Evolutionary conservation across 306 rosid genomes (phyloP), one percentile per base, ranked within the genome.

Genomic region (Arachis stenosperma): DNA sequence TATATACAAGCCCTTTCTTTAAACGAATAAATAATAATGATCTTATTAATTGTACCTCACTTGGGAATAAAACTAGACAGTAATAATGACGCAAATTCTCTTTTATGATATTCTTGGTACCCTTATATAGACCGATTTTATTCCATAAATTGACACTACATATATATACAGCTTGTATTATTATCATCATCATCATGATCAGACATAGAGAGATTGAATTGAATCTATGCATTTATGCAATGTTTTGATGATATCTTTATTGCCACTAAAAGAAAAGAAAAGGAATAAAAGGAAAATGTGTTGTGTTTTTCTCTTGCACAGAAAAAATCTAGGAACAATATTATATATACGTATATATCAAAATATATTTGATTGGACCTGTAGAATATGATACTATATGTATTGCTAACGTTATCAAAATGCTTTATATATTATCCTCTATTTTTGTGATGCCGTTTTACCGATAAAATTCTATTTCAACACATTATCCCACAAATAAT

Each of bases 41-140:
- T 37, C 50, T 57, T 67, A 59, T 57, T 67, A 59, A 78, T 33
- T 52, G 14, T 6, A 66, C 75, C 75, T 79, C 81, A 62, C 9
- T 4, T 8, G 27, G 27, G 84, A 67, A 75, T 71, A 48, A 41
- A 1, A 75, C 61, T 48, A 50, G 2, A 41, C 40, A 60, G 70
- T 59, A 39, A 70, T 59, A 39, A 70, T 60, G 57, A 54, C 6
- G 61, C 47, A 57, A 61, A 44, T 55, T 67, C 40, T 76, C 46
- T 54, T 65, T 15, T 57, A 9, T 70, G 9, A 62, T 75, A 65
- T 59, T 71, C 70, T 65, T 44, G 36, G 58, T 53, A 66, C 48
- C 15, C 46, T 52, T n/a, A 22, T 22, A 22, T 0, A 14, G 27
- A 17, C 69, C 57, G 43, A 58, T 66, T 61, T 61, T 69, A 58